Evolutionary conservation across 177 flowering plant genomes (phyloP).

Genomic region (Vitis hybrid): DNA sequence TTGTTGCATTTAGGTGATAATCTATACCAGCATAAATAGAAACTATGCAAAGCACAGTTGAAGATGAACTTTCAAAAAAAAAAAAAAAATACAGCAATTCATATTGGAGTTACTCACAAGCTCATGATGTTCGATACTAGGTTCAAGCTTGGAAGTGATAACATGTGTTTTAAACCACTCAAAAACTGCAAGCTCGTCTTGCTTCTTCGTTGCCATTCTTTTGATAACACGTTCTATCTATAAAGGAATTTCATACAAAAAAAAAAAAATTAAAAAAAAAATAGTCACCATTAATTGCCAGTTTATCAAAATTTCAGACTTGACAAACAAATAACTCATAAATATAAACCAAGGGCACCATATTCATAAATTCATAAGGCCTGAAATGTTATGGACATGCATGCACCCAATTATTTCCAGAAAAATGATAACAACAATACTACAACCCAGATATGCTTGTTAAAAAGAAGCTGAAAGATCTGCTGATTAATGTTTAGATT

Average conservation of each 20-base stretch:
- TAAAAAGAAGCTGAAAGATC: neutral
- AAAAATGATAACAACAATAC: no score
- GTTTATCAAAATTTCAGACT: neutral
- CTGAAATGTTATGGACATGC: no score
- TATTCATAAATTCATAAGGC: no score
- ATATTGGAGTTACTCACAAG: constrained; percentile 58
- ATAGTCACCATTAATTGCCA: neutral
- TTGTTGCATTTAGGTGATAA: neutral
- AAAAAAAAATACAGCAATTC: neutral
- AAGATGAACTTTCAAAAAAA: constrained; percentile 2
- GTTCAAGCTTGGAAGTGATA: constrained; percentile 62
- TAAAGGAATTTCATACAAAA: constrained; percentile 10
- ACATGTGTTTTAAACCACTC: constrained; percentile 81
- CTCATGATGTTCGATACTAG: constrained; percentile 78
- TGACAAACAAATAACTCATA: neutral
- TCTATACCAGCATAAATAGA: neutral
- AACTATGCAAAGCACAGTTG: neutral
- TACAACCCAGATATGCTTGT: neutral
- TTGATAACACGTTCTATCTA: constrained; percentile 59
- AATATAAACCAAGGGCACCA: no score
- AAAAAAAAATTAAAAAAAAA: neutral
- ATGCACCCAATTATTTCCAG: neutral
- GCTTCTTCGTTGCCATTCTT: constrained; percentile 56
- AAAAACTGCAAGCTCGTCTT: constrained; percentile 57
- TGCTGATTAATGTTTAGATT: neutral